phyloP scores from a whole-genome alignment of 2,329 filamentous ascomycete genomes.

The Penicillium psychrosexuale region DNA sequence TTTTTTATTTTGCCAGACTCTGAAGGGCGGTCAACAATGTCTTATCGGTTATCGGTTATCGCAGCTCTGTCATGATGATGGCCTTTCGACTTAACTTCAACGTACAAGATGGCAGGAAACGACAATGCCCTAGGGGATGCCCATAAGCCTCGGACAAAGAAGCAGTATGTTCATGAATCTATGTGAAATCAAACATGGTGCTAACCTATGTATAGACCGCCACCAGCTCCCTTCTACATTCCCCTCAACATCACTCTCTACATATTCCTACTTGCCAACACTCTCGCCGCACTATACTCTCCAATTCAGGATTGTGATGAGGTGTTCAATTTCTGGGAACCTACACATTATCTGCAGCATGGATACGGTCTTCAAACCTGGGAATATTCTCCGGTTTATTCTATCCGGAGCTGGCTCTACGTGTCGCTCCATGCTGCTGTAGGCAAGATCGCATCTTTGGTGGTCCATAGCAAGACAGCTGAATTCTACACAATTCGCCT shows the following conservation, averaged over 20 bases:
- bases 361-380: slow-evolving; percentile 94
- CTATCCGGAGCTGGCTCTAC: slow-evolving; percentile 94
- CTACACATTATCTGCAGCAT: slow-evolving; percentile 88
- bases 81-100: slow-evolving; percentile 1
- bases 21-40: slow-evolving; percentile 27
- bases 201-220: slow-evolving; percentile 28
- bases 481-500: slow-evolving; percentile 89
- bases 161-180: slow-evolving; percentile 22
- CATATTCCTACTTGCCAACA: slow-evolving; percentile 69
- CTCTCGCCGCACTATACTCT: slow-evolving; percentile 73
- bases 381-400: slow-evolving; percentile 95
- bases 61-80: background rate
- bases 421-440: slow-evolving; percentile 72
- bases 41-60: slow-evolving; percentile 35
- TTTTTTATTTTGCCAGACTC: slow-evolving; percentile 25
- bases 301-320: slow-evolving; percentile 98
- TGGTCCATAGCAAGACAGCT: slow-evolving; percentile 45
- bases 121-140: slow-evolving; percentile 12
- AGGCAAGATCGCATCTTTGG: slow-evolving; percentile 63
- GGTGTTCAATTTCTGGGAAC: slow-evolving; percentile 99
- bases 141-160: slow-evolving; percentile 24
- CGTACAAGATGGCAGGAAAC: slow-evolving; percentile 20
- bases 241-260: slow-evolving; percentile 76
- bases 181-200: background rate
- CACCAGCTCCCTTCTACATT: slow-evolving; percentile 56